These are phyloP conservation scores for Tetrahymena malaccensis DNA, from an alignment of 73 alveolate species.

Conservation along the genomic window DNA sequence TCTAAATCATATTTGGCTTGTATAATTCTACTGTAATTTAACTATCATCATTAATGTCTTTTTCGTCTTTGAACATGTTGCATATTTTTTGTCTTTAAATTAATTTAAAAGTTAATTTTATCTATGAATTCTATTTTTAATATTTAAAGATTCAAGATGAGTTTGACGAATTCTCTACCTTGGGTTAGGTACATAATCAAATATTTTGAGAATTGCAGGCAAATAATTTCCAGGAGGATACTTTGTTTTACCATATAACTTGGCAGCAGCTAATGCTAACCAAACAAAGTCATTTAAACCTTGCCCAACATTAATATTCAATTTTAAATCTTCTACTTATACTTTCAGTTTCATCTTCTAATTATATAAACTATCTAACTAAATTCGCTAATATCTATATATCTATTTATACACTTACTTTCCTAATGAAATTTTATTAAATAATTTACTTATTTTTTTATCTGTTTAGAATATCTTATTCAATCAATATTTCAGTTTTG, in stretches of 20 bases:
- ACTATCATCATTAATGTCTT: background rate
- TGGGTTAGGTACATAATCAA: background rate
- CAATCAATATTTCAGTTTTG: background rate
- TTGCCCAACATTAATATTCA: slow-evolving; percentile 25
- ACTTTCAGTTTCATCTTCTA: slow-evolving; percentile 33
- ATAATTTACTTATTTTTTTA: background rate
- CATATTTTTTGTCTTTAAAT: background rate
- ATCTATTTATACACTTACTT: background rate
- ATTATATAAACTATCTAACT: background rate
- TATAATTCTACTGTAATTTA: background rate
- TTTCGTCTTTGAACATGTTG: background rate
- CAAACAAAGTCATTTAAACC: slow-evolving; percentile 40
- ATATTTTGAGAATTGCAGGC: slow-evolving; percentile 3
- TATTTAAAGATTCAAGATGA: background rate
- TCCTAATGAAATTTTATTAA: background rate
- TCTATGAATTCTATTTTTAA: background rate
- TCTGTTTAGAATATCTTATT: background rate
- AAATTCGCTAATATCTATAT: background rate
- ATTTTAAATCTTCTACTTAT: slow-evolving; percentile 19
- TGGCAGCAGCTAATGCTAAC: slow-evolving; percentile 40
- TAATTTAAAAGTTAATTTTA: background rate
- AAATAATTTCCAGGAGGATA: slow-evolving; percentile 32
- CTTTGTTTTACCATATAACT: slow-evolving; percentile 20
- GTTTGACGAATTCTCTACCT: background rate
- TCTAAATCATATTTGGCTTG: background rate